Conservation (phyloP, 768 basidiomycete genomes). For the Trametes cingulata region DNA sequence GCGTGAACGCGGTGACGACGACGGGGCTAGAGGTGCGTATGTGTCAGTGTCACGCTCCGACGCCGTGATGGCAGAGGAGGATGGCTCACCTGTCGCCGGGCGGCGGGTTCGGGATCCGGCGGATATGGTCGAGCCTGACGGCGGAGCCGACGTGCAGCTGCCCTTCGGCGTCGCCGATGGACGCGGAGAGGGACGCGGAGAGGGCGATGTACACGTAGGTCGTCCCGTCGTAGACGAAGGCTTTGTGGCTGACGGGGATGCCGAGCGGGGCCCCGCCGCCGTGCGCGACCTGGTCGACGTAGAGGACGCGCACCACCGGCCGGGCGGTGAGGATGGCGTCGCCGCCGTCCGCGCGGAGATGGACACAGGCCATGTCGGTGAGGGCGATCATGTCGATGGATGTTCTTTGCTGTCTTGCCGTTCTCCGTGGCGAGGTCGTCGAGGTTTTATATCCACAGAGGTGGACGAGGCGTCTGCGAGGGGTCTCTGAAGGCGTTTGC, state of each 20-base stretch:
- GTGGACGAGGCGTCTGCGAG: too few relatives aligned
- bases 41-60: not conserved
- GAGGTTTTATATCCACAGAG: not conserved
- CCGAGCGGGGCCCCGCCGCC: not conserved
- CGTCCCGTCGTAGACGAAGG: not conserved
- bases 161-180: not conserved
- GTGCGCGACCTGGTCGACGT: not conserved
- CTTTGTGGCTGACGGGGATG: not conserved
- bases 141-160: conserved; percentile 2
- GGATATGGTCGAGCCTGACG: not conserved
- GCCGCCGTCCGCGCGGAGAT: not conserved
- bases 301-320: conserved; percentile 5
- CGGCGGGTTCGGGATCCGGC: not conserved
- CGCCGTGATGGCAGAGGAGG: not conserved
- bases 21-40: not conserved
- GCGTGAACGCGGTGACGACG: not conserved
- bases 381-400: not conserved
- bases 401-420: not conserved
- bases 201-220: not conserved
- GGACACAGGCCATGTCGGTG: not conserved
- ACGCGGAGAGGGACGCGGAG: not conserved
- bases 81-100: not conserved
- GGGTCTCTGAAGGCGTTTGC: too few relatives aligned
- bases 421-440: not conserved
- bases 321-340: not conserved